A percentile compares a stretch with the other conserved stretches of the same genome.
phyloP scores from a whole-genome alignment of 345 rosid genomes.

The Clausena lansium region DNA sequence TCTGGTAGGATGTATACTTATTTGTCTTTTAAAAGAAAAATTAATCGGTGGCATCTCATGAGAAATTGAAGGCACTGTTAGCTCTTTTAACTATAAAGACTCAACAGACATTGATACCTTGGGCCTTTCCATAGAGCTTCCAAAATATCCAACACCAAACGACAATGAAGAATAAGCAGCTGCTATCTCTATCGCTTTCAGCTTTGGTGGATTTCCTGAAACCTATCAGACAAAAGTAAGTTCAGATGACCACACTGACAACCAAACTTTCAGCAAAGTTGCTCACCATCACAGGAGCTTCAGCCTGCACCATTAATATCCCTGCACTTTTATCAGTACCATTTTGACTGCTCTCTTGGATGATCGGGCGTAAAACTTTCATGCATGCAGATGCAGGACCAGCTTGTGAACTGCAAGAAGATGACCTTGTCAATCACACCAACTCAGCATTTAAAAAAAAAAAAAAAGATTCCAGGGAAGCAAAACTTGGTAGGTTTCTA shows the following conservation, averaged over 20 bases:
- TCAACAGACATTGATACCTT: slow-evolving; percentile 48
- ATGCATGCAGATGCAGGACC: slow-evolving; percentile 93
- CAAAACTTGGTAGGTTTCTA: background rate
- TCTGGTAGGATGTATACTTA: background rate
- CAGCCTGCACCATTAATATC: slow-evolving; percentile 77
- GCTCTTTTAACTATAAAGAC: background rate
- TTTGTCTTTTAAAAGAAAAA: too few species aligned
- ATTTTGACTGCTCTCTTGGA: slow-evolving; percentile 41
- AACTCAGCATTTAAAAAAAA: background rate
- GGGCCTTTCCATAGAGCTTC: slow-evolving; percentile 76
- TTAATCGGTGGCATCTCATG: background rate
- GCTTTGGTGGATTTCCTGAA: slow-evolving; percentile 42
- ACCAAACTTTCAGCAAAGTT: slow-evolving; percentile 4
- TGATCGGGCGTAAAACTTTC: slow-evolving; percentile 58
- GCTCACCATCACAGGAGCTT: slow-evolving; percentile 58
- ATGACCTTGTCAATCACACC: slow-evolving; percentile 12
- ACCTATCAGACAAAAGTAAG: slow-evolving; percentile 34
- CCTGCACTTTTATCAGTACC: slow-evolving; percentile 64
- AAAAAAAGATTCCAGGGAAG: background rate
- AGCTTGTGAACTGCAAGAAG: slow-evolving; percentile 62
- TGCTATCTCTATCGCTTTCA: slow-evolving; percentile 85
- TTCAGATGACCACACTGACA: background rate
- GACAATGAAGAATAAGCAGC: slow-evolving; percentile 81
- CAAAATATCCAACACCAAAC: slow-evolving; percentile 89
- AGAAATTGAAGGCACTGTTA: background rate